Evolutionary conservation across 1,139 yeast species (phyloP).

Genomic region (Pichia inconspicua): DNA sequence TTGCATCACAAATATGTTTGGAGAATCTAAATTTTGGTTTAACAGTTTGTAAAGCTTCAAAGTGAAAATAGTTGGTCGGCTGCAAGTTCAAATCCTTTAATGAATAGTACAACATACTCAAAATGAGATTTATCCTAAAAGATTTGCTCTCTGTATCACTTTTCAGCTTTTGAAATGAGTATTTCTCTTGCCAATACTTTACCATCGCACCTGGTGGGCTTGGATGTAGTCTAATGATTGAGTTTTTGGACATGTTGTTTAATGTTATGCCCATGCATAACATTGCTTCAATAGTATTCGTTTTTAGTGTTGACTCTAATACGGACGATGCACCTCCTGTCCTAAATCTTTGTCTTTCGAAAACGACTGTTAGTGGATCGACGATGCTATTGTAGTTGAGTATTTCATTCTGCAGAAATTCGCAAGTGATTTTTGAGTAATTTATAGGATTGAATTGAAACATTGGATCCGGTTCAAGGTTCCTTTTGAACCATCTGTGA

Average conservation of each 20-base stretch:
- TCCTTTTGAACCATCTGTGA: slow-evolving; percentile 38
- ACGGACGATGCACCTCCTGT: slow-evolving; percentile 39
- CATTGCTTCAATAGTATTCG: slow-evolving; percentile 48
- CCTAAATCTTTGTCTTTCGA: slow-evolving; percentile 51
- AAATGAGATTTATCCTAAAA: slow-evolving; percentile 23
- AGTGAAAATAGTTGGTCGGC: background rate
- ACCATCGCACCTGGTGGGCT: slow-evolving; percentile 15
- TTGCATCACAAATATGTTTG: background rate
- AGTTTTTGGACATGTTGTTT: slow-evolving; percentile 2
- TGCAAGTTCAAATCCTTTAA: background rate
- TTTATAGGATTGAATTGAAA: slow-evolving; percentile 22
- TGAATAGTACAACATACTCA: slow-evolving; percentile 2
- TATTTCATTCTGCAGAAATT: slow-evolving; percentile 16
- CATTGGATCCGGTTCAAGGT: slow-evolving; percentile 22
- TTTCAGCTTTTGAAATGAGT: background rate
- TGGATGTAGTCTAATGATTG: background rate
- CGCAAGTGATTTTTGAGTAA: slow-evolving; percentile 19
- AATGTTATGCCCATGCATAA: slow-evolving; percentile 25
- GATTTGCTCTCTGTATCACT: slow-evolving; percentile 15
- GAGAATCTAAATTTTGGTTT: slow-evolving; percentile 3
- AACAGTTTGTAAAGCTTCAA: background rate
- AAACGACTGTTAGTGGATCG: slow-evolving; percentile 35
- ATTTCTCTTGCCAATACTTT: slow-evolving; percentile 13
- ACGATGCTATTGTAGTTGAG: background rate
- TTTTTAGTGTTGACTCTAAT: slow-evolving; percentile 42